Base-by-base conservation (phyloP, 306 rosid genomes). In the Rosa persica region DNA sequence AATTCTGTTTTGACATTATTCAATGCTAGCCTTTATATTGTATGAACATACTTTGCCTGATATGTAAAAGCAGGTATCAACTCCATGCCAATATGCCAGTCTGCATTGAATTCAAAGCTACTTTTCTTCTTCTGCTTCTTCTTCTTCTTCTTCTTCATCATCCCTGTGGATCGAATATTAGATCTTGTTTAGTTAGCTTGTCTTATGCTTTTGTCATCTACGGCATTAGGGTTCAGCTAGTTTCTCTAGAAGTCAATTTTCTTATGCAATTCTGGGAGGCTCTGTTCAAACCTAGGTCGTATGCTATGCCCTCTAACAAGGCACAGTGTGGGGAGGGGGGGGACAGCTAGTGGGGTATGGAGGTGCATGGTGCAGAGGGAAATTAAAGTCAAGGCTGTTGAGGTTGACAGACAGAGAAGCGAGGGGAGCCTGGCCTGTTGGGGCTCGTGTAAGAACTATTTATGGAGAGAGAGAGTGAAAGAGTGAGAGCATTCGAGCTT, bases 131-230 rank as follows among this genome's bases (percentile, higher is more conserved):
- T 30, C 34, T 30, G 2, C 23, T 40, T 73, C 49, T 17, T 48
- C 19, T 74, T 34, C 44, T 36, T 16, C 68, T 5, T 62, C 70
- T 7, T 25, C 57, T 16, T 36, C 23, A 10, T 55, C 30, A 25
- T 60, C 38, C 30, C 30, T 22, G 27, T 55, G n/a, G 42, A 36
- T 60, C 12, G 69, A 64, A 64, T 15, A 19, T 5, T 34, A 7
- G 11, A 36, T 65, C 3, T 16, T 16, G 1, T 66, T 38, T 22
- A 36, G 1, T 17, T 0, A 6, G 7, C 20, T 61, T 61, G 70
- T 61, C 78, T 43, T 27, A 19, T 44, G 47, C 55, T 58, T 74
- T 74, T 60, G 78, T 75, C 78, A 40, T 60, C 5, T 36, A 34
- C 3, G 46, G 46, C 44, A 19, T 65, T 36, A 39, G 70, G 42